Evolutionary conservation across 768 basidiomycete genomes (phyloP).

Genomic region (Termitomyces sp.): DNA sequence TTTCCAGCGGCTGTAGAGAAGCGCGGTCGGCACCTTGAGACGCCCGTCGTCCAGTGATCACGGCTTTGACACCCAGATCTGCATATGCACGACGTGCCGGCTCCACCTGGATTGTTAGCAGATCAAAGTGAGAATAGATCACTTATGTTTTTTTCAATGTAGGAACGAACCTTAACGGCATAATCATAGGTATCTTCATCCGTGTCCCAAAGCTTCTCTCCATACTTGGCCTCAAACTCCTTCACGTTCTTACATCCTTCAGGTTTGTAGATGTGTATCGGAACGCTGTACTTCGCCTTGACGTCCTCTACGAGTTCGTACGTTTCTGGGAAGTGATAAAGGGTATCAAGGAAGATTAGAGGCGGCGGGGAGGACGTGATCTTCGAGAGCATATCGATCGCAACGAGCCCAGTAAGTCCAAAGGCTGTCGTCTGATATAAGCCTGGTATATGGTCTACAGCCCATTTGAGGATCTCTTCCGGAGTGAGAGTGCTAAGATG

Average conservation of each 20-base stretch:
- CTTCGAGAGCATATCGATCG: conserved; percentile 92
- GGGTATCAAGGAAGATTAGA: conserved; percentile 93
- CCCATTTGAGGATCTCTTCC: conserved; percentile 86
- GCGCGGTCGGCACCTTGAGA: conserved; percentile 93
- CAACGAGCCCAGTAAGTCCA: conserved; percentile 90
- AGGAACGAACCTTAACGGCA: conserved; percentile 70
- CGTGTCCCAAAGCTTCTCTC: conserved; percentile 80
- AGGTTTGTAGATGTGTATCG: conserved; percentile 78
- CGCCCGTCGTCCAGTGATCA: conserved; percentile 93
- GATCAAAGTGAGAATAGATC: neutral
- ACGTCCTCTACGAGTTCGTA: conserved; percentile 86
- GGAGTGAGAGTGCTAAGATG: conserved; percentile 71
- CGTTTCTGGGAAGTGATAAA: conserved; percentile 95
- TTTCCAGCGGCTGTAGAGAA: conserved; percentile 78
- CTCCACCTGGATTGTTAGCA: conserved; percentile 62
- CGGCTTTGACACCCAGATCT: conserved; percentile 70
- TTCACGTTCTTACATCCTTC: conserved; percentile 58
- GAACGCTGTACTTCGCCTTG: conserved; percentile 65
- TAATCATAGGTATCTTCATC: conserved; percentile 91
- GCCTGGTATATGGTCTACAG: conserved; percentile 69
- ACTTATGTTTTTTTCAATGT: neutral
- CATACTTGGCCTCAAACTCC: conserved; percentile 80
- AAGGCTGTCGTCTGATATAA: conserved; percentile 96
- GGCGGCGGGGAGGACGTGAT: conserved; percentile 67
- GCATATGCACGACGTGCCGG: conserved; percentile 88